A percentile compares a stretch with the other conserved stretches of the same genome.
phyloP scores from a whole-genome alignment of 1,139 yeast genomes.

The Tardiomyces depauwii region DNA sequence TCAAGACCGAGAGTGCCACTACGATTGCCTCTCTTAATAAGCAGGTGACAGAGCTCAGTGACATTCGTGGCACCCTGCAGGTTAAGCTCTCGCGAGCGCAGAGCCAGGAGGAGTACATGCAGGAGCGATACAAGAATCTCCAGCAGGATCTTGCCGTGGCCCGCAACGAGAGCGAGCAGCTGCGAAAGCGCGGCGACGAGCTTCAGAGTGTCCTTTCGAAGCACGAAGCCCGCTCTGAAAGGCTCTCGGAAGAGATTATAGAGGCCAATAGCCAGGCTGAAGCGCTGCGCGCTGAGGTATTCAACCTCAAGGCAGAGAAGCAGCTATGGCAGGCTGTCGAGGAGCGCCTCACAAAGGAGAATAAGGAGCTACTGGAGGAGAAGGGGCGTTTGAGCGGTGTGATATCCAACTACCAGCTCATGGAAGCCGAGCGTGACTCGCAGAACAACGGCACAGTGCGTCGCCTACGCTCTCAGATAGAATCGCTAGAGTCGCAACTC shows the following conservation, averaged over 20 bases:
- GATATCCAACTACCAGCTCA: constrained; percentile 49
- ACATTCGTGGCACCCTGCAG: constrained; percentile 41
- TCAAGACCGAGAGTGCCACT: constrained; percentile 32
- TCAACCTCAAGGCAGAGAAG: constrained; percentile 46
- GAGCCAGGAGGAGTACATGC: constrained; percentile 34
- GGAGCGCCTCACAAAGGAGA: constrained; percentile 43
- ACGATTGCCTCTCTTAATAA: constrained; percentile 32
- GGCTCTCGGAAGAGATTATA: constrained; percentile 43
- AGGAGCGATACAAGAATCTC: constrained; percentile 32
- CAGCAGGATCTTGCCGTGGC: constrained; percentile 28
- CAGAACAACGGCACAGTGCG: constrained; percentile 40
- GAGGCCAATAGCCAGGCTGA: constrained; percentile 29
- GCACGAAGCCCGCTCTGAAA: constrained; percentile 46
- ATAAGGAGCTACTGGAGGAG: constrained; percentile 44
- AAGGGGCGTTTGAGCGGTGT: constrained; percentile 48
- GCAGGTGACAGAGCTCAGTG: constrained; percentile 28
- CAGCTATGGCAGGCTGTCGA: constrained; percentile 40
- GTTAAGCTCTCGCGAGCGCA: constrained; percentile 36
- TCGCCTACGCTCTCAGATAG: constrained; percentile 40
- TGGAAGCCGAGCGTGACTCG: constrained; percentile 52
- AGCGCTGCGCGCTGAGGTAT: constrained; percentile 33
- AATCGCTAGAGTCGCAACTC: constrained; percentile 40
- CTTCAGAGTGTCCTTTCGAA: constrained; percentile 46
- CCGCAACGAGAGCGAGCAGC: constrained; percentile 35
- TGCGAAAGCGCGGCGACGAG: constrained; percentile 32